Conservation (phyloP, 164 flowering plant species). For the Piper longum region DNA sequence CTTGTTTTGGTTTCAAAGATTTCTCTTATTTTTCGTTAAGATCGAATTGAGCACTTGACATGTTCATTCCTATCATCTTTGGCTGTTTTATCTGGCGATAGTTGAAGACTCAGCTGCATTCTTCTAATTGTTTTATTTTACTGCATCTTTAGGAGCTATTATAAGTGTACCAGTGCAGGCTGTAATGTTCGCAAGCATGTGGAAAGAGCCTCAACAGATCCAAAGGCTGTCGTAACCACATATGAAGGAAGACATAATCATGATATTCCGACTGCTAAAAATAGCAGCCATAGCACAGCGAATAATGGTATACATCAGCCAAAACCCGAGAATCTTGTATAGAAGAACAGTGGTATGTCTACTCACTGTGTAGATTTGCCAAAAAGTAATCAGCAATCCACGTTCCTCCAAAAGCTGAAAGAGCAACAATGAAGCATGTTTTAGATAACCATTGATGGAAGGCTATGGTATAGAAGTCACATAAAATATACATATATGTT, state of each 20-base stretch:
- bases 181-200: conserved; percentile 93
- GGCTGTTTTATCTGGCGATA: not conserved
- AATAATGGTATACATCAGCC: conserved; percentile 12
- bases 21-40: no score
- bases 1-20: no score
- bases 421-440: conserved; percentile 28
- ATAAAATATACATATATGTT: not conserved
- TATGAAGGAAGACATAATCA: conserved; percentile 96
- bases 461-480: not conserved
- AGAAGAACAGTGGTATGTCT: conserved; percentile 19
- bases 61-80: no score
- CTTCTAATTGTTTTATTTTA: not conserved
- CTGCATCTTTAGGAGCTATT: conserved; percentile 57
- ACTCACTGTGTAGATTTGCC: conserved; percentile 18
- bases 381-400: conserved; percentile 33
- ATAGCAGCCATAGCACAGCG: conserved; percentile 28
- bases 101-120: not conserved
- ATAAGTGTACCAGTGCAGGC: conserved; percentile 67
- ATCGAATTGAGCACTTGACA: no score
- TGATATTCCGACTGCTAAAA: conserved; percentile 57
- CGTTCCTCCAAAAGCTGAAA: conserved; percentile 32
- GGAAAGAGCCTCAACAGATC: conserved; percentile 77
- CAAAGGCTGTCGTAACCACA: conserved; percentile 78
- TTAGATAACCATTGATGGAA: not conserved
- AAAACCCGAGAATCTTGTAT: conserved; percentile 18